These are phyloP conservation scores for Ceratocystis lukuohia DNA, from an alignment of 2,329 filamentous ascomycete genomes.

Conservation along the genomic window DNA sequence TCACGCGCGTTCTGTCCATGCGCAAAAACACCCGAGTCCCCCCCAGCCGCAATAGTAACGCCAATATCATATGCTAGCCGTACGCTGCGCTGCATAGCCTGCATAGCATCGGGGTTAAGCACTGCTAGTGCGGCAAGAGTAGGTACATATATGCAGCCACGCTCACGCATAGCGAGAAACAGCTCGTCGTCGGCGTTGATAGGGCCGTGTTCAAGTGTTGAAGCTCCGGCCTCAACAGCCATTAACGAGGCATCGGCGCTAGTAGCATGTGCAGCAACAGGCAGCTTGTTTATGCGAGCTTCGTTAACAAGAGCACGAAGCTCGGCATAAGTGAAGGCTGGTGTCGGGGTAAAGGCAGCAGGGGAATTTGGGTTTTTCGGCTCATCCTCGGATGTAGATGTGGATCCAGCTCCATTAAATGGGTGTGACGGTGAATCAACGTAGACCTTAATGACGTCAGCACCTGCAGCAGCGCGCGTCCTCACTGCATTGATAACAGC, in stretches of 20 bases:
- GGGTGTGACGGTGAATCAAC: slow-evolving; percentile 35
- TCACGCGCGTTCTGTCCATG: slow-evolving; percentile 42
- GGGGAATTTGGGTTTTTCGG: slow-evolving; percentile 26
- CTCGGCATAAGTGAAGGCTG: slow-evolving; percentile 36
- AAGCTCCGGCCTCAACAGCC: slow-evolving; percentile 35
- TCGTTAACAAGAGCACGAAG: slow-evolving; percentile 38
- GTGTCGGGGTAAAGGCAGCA: slow-evolving; percentile 23
- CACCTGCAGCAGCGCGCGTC: slow-evolving; percentile 34
- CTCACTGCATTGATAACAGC: slow-evolving; percentile 35
- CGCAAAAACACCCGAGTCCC: slow-evolving; percentile 40
- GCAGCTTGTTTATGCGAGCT: slow-evolving; percentile 30
- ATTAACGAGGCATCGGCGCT: slow-evolving; percentile 32
- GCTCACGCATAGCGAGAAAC: slow-evolving; percentile 32
- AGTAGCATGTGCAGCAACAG: slow-evolving; percentile 33
- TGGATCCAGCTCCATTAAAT: slow-evolving; percentile 31
- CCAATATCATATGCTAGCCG: slow-evolving; percentile 35
- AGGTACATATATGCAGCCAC: slow-evolving; percentile 38
- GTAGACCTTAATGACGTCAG: slow-evolving; percentile 40
- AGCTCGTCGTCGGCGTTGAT: slow-evolving; percentile 29
- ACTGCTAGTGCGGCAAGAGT: slow-evolving; percentile 36
- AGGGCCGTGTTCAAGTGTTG: slow-evolving; percentile 34
- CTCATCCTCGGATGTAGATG: slow-evolving; percentile 24
- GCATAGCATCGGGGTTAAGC: slow-evolving; percentile 23
- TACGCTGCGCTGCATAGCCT: slow-evolving; percentile 28
- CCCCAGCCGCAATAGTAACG: slow-evolving; percentile 38